phyloP scores from a whole-genome alignment of 2,329 filamentous ascomycete genomes.

The Penicillium sp. region DNA sequence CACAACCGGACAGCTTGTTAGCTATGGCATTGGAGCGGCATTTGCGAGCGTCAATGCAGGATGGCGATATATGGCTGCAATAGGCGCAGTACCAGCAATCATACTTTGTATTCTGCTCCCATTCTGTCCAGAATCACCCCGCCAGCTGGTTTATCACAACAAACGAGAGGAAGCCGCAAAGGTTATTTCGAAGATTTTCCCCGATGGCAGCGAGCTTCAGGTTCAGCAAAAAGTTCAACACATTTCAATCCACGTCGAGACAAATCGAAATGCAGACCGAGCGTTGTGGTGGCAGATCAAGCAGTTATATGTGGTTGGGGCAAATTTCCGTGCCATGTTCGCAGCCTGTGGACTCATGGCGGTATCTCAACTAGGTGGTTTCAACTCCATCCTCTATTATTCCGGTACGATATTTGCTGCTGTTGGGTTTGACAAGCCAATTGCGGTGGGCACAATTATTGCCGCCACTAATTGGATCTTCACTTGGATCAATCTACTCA shows the following conservation, averaged over 20 bases:
- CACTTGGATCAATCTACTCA: constrained; percentile 45
- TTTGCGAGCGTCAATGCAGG: constrained; percentile 47
- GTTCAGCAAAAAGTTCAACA: constrained; percentile 50
- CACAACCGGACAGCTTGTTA: constrained; percentile 44
- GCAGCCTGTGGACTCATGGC: constrained; percentile 55
- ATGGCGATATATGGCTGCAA: constrained; percentile 55
- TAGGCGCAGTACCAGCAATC: constrained; percentile 53
- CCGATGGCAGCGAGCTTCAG: constrained; percentile 42
- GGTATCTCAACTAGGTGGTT: constrained; percentile 50
- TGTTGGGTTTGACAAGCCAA: constrained; percentile 55
- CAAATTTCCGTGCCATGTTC: constrained; percentile 51
- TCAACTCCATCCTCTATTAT: constrained; percentile 53
- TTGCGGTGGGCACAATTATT: constrained; percentile 52
- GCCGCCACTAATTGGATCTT: constrained; percentile 48
- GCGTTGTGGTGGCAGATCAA: constrained; percentile 49
- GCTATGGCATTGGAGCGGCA: constrained; percentile 45
- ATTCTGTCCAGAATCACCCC: constrained; percentile 55
- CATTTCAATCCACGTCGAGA: constrained; percentile 39
- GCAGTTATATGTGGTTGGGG: constrained; percentile 50
- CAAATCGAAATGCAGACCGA: constrained; percentile 40
- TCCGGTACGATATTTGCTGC: constrained; percentile 49
- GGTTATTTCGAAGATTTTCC: constrained; percentile 35
- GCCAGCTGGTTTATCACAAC: constrained; percentile 52
- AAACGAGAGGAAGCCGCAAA: constrained; percentile 45
- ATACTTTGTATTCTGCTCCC: constrained; percentile 48